Percentiles rank a stretch among this genome's conserved stretches.
phyloP scores from a whole-genome alignment of 306 rosid species.

The Coriaria nepalensis region DNA sequence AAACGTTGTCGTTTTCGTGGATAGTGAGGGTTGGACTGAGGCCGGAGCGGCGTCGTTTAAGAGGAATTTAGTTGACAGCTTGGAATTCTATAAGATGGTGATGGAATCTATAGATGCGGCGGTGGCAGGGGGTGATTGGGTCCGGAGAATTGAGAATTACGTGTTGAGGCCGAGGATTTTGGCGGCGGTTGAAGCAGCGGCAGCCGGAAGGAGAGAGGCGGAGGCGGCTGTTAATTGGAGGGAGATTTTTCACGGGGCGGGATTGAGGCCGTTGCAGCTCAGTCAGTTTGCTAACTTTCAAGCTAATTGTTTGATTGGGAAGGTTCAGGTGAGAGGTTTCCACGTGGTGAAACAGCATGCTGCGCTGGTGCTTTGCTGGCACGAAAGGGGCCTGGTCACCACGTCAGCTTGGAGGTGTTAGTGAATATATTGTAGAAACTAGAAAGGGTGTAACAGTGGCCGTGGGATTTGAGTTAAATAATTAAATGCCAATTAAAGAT shows the following conservation, averaged over 20 bases:
- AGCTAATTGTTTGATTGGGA: slow-evolving; percentile 60
- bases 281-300: slow-evolving; percentile 80
- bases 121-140: slow-evolving; percentile 37
- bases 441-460: background rate
- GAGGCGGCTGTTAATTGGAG: slow-evolving; percentile 26
- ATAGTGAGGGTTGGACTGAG: slow-evolving; percentile 51
- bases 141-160: slow-evolving; percentile 43
- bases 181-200: slow-evolving; percentile 49
- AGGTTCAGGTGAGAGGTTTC: slow-evolving; percentile 65
- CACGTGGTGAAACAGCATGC: slow-evolving; percentile 69
- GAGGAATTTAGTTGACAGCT: slow-evolving; percentile 36
- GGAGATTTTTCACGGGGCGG: slow-evolving; percentile 57
- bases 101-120: slow-evolving; percentile 70
- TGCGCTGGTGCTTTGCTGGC: slow-evolving; percentile 76
- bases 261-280: slow-evolving; percentile 67
- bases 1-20: slow-evolving; percentile 51
- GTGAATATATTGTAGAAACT: background rate
- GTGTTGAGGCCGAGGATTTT: slow-evolving; percentile 44
- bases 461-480: too few relatives aligned
- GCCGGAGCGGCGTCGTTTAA: slow-evolving; percentile 40
- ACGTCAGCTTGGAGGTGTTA: slow-evolving; percentile 78
- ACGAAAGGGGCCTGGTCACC: slow-evolving; percentile 53
- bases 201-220: slow-evolving; percentile 15
- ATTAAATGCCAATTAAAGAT: too few relatives aligned
- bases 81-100: slow-evolving; percentile 58